phyloP scores from a whole-genome alignment of 148 eudicot genomes.

The Spergularia marina region DNA sequence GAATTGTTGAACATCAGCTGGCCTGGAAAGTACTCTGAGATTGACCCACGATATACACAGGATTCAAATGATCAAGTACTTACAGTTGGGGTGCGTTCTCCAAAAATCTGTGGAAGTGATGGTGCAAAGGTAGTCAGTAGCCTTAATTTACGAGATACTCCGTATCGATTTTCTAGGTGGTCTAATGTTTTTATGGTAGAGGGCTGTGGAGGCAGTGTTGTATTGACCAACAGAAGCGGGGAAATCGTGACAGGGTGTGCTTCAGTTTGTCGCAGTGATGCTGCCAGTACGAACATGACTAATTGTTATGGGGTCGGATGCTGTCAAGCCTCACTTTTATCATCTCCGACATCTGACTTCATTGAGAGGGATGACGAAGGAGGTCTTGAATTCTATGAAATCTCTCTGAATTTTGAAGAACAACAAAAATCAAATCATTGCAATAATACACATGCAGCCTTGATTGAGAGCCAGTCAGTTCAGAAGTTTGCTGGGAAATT shows the following conservation, averaged over 20 bases:
- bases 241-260: constrained; percentile 19
- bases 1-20: constrained; percentile 22
- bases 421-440: not conserved
- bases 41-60: not conserved
- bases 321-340: constrained; percentile 24
- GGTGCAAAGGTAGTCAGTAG: not conserved
- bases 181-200: constrained; percentile 15
- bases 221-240: not conserved
- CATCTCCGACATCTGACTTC: not conserved
- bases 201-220: constrained; percentile 26
- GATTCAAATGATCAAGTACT: not conserved
- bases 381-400: not conserved
- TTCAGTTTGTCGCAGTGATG: constrained; percentile 18
- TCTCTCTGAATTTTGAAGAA: not conserved
- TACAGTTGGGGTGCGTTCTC: constrained; percentile 9
- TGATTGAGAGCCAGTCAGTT: not conserved
- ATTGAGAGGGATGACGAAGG: not conserved
- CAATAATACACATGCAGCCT: not conserved
- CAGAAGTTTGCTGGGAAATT: not conserved
- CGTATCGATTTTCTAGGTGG: constrained; percentile 22
- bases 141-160: constrained; percentile 4
- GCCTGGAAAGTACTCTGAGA: not conserved
- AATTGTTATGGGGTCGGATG: constrained; percentile 30
- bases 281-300: not conserved
- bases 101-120: constrained; percentile 10